Percentiles rank a stretch among this genome's conserved stretches.
phyloP scores from a whole-genome alignment of 1,284 basidiomycete species.

The Rhodotorula sp. region DNA sequence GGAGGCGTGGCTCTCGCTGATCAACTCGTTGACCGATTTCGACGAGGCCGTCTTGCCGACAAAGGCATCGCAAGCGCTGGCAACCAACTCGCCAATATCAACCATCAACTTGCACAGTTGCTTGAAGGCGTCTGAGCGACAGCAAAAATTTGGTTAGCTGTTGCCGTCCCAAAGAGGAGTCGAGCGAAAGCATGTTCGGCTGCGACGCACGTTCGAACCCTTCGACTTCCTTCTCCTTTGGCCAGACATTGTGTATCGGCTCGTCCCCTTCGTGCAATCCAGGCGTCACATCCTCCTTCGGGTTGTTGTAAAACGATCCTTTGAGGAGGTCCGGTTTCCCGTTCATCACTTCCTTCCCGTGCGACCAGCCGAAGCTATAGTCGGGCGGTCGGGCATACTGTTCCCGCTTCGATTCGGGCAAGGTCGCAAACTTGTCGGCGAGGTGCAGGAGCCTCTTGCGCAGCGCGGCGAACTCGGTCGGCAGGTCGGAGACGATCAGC shows the following conservation, averaged over 20 bases:
- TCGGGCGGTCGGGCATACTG: conserved; percentile 52
- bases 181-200: background rate
- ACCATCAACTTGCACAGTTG: conserved; percentile 77
- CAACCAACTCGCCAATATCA: conserved; percentile 72
- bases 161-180: background rate
- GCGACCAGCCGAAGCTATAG: conserved; percentile 74
- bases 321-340: conserved; percentile 84
- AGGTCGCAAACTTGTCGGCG: conserved; percentile 66
- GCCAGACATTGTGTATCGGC: conserved; percentile 68
- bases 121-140: conserved; percentile 69
- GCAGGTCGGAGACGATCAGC: conserved; percentile 60
- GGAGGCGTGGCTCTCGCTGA: conserved; percentile 65
- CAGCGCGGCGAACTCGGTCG: conserved; percentile 60
- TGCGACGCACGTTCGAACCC: conserved; percentile 65
- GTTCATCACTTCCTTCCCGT: conserved; percentile 96
- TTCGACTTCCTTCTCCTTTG: conserved; percentile 57
- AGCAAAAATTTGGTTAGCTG: no score
- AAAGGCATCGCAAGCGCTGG: conserved; percentile 67
- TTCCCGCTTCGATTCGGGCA: conserved; percentile 65
- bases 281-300: conserved; percentile 60
- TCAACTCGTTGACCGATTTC: conserved; percentile 55
- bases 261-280: conserved; percentile 55
- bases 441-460: conserved; percentile 65
- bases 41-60: conserved; percentile 20
- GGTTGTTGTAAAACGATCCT: conserved; percentile 90